These are phyloP conservation scores for Crepidotus variabilis DNA, from an alignment of 768 basidiomycete genomes.

Conservation along the genomic window DNA sequence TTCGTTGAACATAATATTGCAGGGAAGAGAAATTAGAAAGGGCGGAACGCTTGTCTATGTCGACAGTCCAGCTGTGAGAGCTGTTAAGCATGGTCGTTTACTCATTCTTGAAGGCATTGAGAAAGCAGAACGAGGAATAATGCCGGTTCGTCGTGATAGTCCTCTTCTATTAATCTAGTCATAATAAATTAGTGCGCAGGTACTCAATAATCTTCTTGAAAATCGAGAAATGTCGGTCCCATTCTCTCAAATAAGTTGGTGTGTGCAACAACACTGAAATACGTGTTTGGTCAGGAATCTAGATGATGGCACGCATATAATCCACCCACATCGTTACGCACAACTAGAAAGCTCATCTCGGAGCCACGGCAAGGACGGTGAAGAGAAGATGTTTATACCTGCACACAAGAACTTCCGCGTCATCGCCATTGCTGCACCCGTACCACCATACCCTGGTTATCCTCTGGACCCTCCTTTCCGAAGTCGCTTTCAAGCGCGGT, in stretches of 20 bases:
- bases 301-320: slow-evolving; percentile 67
- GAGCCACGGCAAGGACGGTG: slow-evolving; percentile 20
- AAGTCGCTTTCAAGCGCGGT: slow-evolving; percentile 66
- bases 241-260: background rate
- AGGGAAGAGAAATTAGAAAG: slow-evolving; percentile 58
- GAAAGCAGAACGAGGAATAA: slow-evolving; percentile 69
- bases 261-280: background rate
- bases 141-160: slow-evolving; percentile 46
- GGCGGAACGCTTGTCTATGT: slow-evolving; percentile 66
- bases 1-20: background rate
- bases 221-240: slow-evolving; percentile 62
- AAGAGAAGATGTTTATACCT: slow-evolving; percentile 50
- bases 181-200: slow-evolving; percentile 21
- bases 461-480: slow-evolving; percentile 66
- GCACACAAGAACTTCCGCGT: slow-evolving; percentile 68
- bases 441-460: slow-evolving; percentile 65
- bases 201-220: slow-evolving; percentile 66
- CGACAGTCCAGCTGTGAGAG: slow-evolving; percentile 63
- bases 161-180: background rate
- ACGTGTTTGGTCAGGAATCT: slow-evolving; percentile 44
- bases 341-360: slow-evolving; percentile 32
- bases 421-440: slow-evolving; percentile 66
- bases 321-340: slow-evolving; percentile 57
- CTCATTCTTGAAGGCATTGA: slow-evolving; percentile 69
- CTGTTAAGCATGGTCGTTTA: slow-evolving; percentile 61